phyloP scores from a whole-genome alignment of 169 alveolate species.

The Eimeria mitis region DNA sequence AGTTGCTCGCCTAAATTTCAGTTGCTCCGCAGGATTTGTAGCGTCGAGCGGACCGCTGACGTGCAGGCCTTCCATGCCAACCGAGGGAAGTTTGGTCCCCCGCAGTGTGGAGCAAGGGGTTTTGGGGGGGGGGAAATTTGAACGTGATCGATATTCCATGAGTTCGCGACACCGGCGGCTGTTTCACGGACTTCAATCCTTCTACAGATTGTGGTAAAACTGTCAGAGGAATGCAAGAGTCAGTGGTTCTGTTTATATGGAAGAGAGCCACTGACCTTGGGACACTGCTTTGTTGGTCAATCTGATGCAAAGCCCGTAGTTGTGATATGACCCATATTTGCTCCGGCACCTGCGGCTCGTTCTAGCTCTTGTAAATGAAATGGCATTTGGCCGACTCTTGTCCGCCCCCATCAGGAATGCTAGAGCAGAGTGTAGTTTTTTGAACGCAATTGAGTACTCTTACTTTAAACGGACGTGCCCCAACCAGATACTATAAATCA shows the following conservation, averaged over 20 bases:
- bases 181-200: neutral
- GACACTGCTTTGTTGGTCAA: neutral
- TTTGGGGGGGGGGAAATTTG: neutral
- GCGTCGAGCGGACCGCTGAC: slow-evolving; percentile 13
- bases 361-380: neutral
- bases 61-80: neutral
- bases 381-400: neutral
- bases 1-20: neutral
- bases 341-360: neutral
- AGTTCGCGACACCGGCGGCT: neutral
- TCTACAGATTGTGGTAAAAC: neutral
- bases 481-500: neutral
- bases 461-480: neutral
- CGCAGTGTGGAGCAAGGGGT: neutral
- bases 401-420: neutral
- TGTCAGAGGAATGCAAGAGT: neutral
- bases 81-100: neutral
- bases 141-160: neutral
- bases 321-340: neutral
- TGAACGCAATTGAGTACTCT: neutral
- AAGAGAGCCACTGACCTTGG: neutral
- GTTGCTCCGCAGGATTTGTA: neutral
- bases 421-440: neutral
- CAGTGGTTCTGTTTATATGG: neutral
- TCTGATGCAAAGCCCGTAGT: neutral